Percentiles rank a stretch among this genome's conserved stretches.
Evolutionary conservation across 2,329 filamentous ascomycete genomes (phyloP).

Genomic region (Sporothrix humicola): DNA sequence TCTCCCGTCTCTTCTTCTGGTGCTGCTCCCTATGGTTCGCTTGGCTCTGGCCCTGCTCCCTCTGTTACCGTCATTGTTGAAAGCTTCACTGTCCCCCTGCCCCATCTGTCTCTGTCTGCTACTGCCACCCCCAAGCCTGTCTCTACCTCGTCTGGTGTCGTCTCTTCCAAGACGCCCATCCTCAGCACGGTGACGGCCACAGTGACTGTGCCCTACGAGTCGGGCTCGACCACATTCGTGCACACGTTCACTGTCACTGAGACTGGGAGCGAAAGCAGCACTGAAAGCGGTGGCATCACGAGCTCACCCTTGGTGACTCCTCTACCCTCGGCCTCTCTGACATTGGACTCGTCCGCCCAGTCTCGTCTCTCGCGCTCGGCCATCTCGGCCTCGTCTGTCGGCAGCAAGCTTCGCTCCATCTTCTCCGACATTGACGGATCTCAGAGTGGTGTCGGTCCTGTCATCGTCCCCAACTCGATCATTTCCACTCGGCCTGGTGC

Average conservation of each 20-base stretch:
- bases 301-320: neutral
- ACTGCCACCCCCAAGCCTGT: neutral
- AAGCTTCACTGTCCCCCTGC: conserved; percentile 35
- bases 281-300: neutral
- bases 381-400: conserved; percentile 3
- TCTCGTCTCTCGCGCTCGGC: neutral
- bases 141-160: neutral
- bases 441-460: conserved; percentile 14
- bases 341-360: neutral
- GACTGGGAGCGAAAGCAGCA: neutral
- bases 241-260: conserved; percentile 34
- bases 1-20: neutral
- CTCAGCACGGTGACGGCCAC: conserved; percentile 27
- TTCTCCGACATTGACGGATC: conserved; percentile 19
- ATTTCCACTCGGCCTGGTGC: neutral
- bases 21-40: neutral
- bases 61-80: conserved; percentile 33
- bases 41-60: neutral
- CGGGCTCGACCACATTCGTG: neutral
- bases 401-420: conserved; percentile 21
- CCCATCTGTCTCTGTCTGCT: neutral
- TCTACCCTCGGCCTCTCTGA: neutral
- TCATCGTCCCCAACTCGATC: neutral
- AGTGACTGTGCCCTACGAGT: neutral
- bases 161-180: neutral